These are phyloP conservation scores for Aspergillus cavernicola DNA, from an alignment of 495 filamentous ascomycete genomes.

Conservation along the genomic window DNA sequence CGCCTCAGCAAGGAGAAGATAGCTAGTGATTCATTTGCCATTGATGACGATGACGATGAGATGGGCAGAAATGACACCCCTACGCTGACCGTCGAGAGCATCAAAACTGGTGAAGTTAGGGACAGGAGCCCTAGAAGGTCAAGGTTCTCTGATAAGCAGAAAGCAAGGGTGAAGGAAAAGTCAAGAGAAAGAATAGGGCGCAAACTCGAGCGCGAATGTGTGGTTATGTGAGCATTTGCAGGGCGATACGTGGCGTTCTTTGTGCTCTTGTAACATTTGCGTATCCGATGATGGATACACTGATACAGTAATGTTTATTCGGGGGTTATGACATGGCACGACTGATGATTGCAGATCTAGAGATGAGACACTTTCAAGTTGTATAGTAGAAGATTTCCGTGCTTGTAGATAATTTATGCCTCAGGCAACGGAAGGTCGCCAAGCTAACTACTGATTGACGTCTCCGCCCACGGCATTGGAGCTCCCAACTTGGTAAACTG, in stretches of 20 bases:
- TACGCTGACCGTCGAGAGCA: constrained; percentile 21
- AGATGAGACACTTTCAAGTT: too few species aligned
- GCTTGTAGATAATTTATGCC: neutral
- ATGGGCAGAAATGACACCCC: constrained; percentile 27
- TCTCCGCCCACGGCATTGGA: constrained; percentile 7
- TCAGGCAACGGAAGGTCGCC: neutral
- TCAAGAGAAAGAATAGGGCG: constrained; percentile 44
- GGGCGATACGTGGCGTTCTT: neutral
- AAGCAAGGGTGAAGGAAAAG: constrained; percentile 37
- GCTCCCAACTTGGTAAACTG: neutral
- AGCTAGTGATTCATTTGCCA: constrained; percentile 23
- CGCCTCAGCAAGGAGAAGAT: constrained; percentile 46
- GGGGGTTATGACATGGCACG: neutral
- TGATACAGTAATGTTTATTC: neutral
- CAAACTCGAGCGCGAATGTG: constrained; percentile 69
- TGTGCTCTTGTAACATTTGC: neutral
- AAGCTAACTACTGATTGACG: neutral
- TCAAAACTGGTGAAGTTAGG: constrained; percentile 25
- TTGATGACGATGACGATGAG: constrained; percentile 34
- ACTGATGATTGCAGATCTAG: neutral
- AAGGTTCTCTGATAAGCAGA: constrained; percentile 22
- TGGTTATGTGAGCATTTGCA: constrained; percentile 19
- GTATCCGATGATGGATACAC: neutral
- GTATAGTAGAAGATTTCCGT: too few species aligned
- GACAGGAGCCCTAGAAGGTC: constrained; percentile 31